These are phyloP conservation scores for Auxenochlorella pyrenoidosa DNA, from an alignment of 139 green algal species.

Conservation along the genomic window DNA sequence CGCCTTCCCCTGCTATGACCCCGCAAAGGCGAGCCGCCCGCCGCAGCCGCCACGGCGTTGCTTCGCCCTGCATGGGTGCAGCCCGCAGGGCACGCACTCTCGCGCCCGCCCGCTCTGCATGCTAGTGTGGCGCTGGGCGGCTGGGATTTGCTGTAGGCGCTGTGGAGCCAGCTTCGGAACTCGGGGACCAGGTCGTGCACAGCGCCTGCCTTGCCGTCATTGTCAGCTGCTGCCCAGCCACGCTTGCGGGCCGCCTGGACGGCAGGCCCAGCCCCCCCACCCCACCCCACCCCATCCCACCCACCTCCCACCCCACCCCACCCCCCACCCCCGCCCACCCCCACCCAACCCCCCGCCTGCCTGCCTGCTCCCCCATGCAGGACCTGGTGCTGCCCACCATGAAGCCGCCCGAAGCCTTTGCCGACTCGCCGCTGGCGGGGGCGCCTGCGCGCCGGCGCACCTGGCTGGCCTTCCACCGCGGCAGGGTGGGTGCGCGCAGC, in stretches of 20 bases:
- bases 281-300: neutral
- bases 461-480: constrained; percentile 50
- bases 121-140: no score
- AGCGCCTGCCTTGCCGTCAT: neutral
- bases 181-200: neutral
- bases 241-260: neutral
- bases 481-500: neutral
- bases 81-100: no score
- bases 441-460: neutral
- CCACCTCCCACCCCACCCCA: neutral
- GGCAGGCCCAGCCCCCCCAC: no score
- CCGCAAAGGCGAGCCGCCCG: neutral
- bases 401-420: constrained; percentile 45
- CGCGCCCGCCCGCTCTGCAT: no score
- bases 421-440: constrained; percentile 42
- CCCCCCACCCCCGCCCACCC: neutral
- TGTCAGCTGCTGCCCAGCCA: no score
- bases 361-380: neutral
- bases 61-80: no score
- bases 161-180: no score
- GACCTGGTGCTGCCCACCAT: constrained; percentile 59
- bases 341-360: neutral
- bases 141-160: no score
- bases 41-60: no score
- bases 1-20: neutral